Evolutionary conservation across 73 alveolate species (phyloP).

Genomic region (Breviolum minutum): DNA sequence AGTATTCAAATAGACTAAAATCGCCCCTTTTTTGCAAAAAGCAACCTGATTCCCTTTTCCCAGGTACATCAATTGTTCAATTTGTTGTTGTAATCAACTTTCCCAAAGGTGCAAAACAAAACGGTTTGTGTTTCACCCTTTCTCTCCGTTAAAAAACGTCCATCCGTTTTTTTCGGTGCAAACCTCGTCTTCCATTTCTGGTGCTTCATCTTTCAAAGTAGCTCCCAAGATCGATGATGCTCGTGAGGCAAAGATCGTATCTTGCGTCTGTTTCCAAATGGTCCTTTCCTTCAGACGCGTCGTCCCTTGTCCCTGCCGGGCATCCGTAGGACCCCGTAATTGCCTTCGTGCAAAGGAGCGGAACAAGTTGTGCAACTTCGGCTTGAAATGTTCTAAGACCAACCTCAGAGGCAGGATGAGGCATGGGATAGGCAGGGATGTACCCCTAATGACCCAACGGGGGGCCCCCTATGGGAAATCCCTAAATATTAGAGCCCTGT

Average conservation of each 20-base stretch:
- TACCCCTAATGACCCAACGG: too few species aligned
- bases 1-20: too few species aligned
- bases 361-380: conserved; percentile 86
- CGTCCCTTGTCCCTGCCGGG: conserved; percentile 62
- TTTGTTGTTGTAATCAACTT: too few species aligned
- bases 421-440: neutral
- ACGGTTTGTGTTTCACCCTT: too few species aligned
- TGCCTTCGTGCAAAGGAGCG: conserved; percentile 86
- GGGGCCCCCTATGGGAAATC: too few species aligned
- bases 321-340: conserved; percentile 76
- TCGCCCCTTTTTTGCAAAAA: too few species aligned
- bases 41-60: too few species aligned
- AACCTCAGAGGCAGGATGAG: neutral
- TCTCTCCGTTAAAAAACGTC: too few species aligned
- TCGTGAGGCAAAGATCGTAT: conserved; percentile 40
- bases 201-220: conserved; percentile 7
- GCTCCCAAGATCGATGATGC: conserved; percentile 34
- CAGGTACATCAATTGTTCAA: too few species aligned
- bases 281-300: conserved; percentile 86
- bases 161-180: too few species aligned
- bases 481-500: too few species aligned
- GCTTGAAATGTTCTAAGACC: conserved; percentile 89
- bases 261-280: conserved; percentile 91
- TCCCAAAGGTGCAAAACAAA: too few species aligned
- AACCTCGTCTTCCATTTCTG: neutral